phyloP scores from a whole-genome alignment of 2,329 filamentous ascomycete genomes.

The Keithomyces neogunnii region DNA sequence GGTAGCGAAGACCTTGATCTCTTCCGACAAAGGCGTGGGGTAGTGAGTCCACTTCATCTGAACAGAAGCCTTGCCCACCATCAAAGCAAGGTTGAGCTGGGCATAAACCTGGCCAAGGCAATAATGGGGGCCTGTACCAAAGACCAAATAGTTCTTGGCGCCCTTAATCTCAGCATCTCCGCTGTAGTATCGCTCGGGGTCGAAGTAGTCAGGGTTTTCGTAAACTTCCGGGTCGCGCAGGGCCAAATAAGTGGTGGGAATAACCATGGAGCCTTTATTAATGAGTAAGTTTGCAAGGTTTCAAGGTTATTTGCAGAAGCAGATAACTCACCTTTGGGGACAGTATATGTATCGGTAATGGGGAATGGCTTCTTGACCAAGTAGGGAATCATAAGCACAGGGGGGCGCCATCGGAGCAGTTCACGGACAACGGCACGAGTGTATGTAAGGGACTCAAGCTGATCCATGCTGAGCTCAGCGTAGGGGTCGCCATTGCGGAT shows the following conservation, averaged over 20 bases:
- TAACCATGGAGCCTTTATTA: conserved; percentile 70
- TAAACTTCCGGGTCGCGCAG: conserved; percentile 92
- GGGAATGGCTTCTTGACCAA: conserved; percentile 92
- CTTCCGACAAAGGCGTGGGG: conserved; percentile 73
- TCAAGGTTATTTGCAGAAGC: background rate
- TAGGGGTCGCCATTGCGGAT: conserved; percentile 67
- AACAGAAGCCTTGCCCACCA: conserved; percentile 85
- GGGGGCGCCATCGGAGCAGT: conserved; percentile 86
- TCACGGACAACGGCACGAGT: conserved; percentile 89
- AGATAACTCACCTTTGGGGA: conserved; percentile 61
- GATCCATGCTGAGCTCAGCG: conserved; percentile 66
- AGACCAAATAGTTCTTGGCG: conserved; percentile 93
- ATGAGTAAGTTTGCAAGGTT: background rate
- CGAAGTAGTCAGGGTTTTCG: conserved; percentile 77
- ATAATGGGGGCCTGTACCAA: conserved; percentile 93
- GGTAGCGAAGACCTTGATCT: conserved; percentile 97
- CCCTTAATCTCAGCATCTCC: conserved; percentile 81
- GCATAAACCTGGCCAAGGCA: conserved; percentile 93
- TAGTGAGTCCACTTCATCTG: conserved; percentile 86
- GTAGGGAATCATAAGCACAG: conserved; percentile 96
- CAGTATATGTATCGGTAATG: conserved; percentile 79
- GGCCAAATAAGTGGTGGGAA: conserved; percentile 83
- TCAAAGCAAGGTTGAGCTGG: conserved; percentile 76
- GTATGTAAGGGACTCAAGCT: conserved; percentile 82
- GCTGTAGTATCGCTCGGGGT: conserved; percentile 84